phyloP scores from a whole-genome alignment of 768 basidiomycete genomes.

The Auricularia cornea region DNA sequence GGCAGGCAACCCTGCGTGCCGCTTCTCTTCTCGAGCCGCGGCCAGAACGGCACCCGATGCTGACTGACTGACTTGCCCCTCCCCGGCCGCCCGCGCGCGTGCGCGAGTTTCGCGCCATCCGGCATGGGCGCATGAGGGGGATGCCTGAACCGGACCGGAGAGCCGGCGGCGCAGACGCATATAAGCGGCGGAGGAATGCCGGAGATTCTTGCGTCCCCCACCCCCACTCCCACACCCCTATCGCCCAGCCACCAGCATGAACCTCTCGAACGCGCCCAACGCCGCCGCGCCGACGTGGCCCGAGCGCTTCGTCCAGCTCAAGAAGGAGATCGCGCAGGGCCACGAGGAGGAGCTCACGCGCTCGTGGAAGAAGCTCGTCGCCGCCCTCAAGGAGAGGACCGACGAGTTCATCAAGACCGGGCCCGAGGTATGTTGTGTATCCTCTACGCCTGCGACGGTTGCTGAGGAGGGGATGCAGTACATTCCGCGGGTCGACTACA shows the following conservation, averaged over 20 bases:
- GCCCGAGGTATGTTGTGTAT: constrained; percentile 35
- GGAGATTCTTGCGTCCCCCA: too few species aligned
- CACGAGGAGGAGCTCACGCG: constrained; percentile 45
- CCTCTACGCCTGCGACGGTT: background rate
- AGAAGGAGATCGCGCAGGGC: constrained; percentile 43
- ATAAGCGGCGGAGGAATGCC: too few species aligned
- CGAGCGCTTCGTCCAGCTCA: constrained; percentile 49
- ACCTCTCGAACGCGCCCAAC: background rate
- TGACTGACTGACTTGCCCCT: too few species aligned
- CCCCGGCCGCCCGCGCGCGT: too few species aligned
- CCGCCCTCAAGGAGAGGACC: constrained; percentile 39
- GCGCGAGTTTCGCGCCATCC: too few species aligned
- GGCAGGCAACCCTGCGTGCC: too few species aligned
- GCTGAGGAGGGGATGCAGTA: constrained; percentile 15
- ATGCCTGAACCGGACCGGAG: too few species aligned
- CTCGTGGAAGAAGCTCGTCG: constrained; percentile 52
- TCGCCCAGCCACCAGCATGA: background rate
- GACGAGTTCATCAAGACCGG: constrained; percentile 39
- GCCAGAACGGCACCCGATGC: too few species aligned
- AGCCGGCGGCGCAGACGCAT: too few species aligned
- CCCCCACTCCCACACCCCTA: too few species aligned
- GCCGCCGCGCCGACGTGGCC: constrained; percentile 16
- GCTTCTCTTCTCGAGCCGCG: too few species aligned
- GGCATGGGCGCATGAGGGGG: too few species aligned
- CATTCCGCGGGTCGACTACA: constrained; percentile 56